Percentiles rank a stretch among this genome's conserved stretches.
Evolutionary conservation across 495 filamentous ascomycete genomes (phyloP).

Genomic region (Coniosporium apollinis): DNA sequence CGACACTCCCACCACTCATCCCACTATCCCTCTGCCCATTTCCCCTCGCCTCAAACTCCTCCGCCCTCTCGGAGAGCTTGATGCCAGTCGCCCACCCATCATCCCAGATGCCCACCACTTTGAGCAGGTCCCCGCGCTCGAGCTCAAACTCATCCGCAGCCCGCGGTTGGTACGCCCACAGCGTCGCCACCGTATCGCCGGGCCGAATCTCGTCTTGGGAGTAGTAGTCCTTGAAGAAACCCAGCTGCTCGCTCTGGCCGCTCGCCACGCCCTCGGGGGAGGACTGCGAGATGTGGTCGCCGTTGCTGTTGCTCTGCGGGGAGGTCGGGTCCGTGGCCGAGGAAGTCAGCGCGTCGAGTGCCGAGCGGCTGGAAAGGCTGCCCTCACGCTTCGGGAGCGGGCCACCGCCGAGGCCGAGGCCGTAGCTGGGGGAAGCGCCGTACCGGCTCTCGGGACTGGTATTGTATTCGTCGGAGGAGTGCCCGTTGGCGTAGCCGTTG

Average conservation of each 20-base stretch:
- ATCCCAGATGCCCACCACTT: slow-evolving; percentile 98
- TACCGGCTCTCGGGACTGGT: too few species aligned
- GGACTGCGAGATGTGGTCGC: slow-evolving; percentile 62
- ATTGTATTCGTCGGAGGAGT: slow-evolving; percentile 68
- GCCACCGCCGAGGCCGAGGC: slow-evolving; percentile 31
- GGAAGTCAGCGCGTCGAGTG: slow-evolving; percentile 34
- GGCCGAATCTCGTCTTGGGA: slow-evolving; percentile 91
- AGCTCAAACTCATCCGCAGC: slow-evolving; percentile 87
- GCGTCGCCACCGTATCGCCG: slow-evolving; percentile 70
- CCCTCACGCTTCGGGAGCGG: slow-evolving; percentile 62
- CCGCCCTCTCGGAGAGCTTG: slow-evolving; percentile 61
- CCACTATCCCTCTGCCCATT: slow-evolving; percentile 80
- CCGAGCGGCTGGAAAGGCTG: slow-evolving; percentile 77
- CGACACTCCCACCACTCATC: slow-evolving; percentile 66
- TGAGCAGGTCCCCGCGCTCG: slow-evolving; percentile 95
- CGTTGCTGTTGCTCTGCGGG: slow-evolving; percentile 48
- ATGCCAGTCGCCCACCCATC: slow-evolving; percentile 98
- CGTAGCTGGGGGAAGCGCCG: slow-evolving; percentile 47
- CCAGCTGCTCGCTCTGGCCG: slow-evolving; percentile 85
- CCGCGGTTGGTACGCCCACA: slow-evolving; percentile 94
- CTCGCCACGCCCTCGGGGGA: slow-evolving; percentile 60
- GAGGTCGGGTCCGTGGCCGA: slow-evolving; percentile 51
- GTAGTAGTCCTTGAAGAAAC: slow-evolving; percentile 97
- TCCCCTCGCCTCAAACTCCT: slow-evolving; percentile 68
- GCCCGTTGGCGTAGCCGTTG: slow-evolving; percentile 49